Percentiles rank a stretch among this genome's conserved stretches.
Conservation (phyloP, 345 rosid genomes). For the Pelargonium nanum region DNA sequence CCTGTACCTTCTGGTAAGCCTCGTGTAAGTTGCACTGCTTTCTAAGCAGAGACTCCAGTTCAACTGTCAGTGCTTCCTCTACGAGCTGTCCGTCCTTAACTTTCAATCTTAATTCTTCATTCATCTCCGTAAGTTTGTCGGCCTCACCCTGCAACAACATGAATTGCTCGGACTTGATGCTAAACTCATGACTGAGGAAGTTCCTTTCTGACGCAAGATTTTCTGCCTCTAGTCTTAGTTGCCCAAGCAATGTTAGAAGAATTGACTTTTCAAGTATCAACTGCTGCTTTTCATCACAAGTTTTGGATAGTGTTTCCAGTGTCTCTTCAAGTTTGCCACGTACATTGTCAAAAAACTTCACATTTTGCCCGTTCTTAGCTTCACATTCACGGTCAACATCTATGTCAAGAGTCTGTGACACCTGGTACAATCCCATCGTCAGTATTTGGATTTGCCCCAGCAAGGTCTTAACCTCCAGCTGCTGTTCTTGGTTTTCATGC, state of each 20-base stretch:
- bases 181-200: conserved; percentile 35
- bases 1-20: conserved; percentile 34
- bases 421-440: conserved; percentile 41
- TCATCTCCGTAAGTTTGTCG: conserved; percentile 27
- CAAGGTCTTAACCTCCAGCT: conserved; percentile 44
- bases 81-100: conserved; percentile 38
- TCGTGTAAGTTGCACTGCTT: conserved; percentile 35
- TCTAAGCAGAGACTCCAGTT: conserved; percentile 35
- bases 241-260: conserved; percentile 49
- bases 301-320: conserved; percentile 37
- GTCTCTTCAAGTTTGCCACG: conserved; percentile 40
- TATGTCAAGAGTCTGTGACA: conserved; percentile 40
- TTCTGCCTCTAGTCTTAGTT: conserved; percentile 51
- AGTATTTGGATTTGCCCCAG: conserved; percentile 38
- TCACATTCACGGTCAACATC: conserved; percentile 22
- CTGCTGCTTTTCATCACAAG: conserved; percentile 49
- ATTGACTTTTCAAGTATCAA: conserved; percentile 45
- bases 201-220: conserved; percentile 37
- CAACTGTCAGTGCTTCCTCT: conserved; percentile 49
- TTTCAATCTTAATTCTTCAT: conserved; percentile 43
- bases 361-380: conserved; percentile 35
- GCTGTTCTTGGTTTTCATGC: conserved; percentile 40
- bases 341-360: conserved; percentile 25
- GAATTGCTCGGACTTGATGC: conserved; percentile 34
- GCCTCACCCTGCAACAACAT: conserved; percentile 32